These are phyloP conservation scores for Beauveria rudraprayagi DNA, from an alignment of 2,329 filamentous ascomycete species.

Conservation along the genomic window DNA sequence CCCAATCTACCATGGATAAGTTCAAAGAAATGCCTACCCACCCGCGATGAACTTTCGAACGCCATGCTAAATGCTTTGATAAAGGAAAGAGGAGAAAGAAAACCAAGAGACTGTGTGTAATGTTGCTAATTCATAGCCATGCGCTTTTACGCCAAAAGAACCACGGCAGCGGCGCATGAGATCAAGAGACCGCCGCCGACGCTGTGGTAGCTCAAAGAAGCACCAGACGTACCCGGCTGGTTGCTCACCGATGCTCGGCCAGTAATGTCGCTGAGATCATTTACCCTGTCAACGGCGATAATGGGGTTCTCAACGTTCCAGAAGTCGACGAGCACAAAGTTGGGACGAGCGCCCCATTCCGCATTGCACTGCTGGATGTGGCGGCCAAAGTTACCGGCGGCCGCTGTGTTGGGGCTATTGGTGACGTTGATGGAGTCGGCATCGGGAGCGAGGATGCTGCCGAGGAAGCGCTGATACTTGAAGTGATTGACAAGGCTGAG, in stretches of 20 bases:
- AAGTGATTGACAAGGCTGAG: conserved; percentile 79
- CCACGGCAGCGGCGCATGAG: not conserved
- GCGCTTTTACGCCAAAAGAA: not conserved
- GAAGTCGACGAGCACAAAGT: conserved; percentile 72
- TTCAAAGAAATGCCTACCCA: not conserved
- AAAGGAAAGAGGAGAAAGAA: not conserved
- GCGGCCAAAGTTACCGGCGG: conserved; percentile 44
- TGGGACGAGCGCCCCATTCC: conserved; percentile 57
- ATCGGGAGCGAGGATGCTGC: conserved; percentile 53
- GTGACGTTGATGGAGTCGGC: conserved; percentile 52
- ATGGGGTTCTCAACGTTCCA: conserved; percentile 66
- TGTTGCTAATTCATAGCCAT: not conserved
- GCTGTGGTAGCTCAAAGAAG: not conserved
- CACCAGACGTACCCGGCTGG: conserved; percentile 10
- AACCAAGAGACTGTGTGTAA: not conserved
- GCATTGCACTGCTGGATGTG: conserved; percentile 46
- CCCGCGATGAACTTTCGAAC: not conserved
- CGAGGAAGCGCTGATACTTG: conserved; percentile 49
- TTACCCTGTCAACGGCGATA: conserved; percentile 59
- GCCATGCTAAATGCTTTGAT: conserved; percentile 1
- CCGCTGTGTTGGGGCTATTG: conserved; percentile 51
- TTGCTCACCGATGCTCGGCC: conserved; percentile 24
- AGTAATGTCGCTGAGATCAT: conserved; percentile 38
- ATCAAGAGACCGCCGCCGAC: not conserved
- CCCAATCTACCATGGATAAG: not conserved